phyloP scores from a whole-genome alignment of 495 filamentous ascomycete genomes.

The Cercophora scortea region DNA sequence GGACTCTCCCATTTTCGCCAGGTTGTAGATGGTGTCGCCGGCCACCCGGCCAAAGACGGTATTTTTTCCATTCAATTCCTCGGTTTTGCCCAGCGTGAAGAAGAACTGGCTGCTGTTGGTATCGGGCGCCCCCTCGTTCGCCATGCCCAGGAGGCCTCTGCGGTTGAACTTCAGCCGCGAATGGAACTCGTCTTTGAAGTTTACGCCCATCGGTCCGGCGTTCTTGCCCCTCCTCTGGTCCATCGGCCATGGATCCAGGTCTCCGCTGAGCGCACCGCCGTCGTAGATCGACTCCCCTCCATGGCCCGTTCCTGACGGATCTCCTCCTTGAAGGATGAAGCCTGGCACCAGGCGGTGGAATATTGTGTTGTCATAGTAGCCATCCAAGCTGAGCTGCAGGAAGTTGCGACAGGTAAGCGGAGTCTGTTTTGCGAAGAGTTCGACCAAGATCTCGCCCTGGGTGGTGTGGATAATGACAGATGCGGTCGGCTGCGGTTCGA shows the following conservation, averaged over 20 bases:
- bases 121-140: slow-evolving; percentile 64
- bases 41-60: slow-evolving; percentile 90
- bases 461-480: slow-evolving; percentile 87
- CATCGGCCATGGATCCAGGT: slow-evolving; percentile 53
- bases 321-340: slow-evolving; percentile 91
- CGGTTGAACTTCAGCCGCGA: slow-evolving; percentile 87
- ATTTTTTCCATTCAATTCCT: slow-evolving; percentile 80
- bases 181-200: slow-evolving; percentile 86
- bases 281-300: slow-evolving; percentile 90
- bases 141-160: slow-evolving; percentile 88
- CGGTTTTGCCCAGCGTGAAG: slow-evolving; percentile 74
- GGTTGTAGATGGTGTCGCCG: slow-evolving; percentile 91
- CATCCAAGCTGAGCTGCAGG: slow-evolving; percentile 87
- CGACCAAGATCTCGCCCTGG: slow-evolving; percentile 76
- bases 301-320: slow-evolving; percentile 75
- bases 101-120: slow-evolving; percentile 96
- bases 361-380: slow-evolving; percentile 85
- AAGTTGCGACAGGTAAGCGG: slow-evolving; percentile 92
- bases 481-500: slow-evolving; percentile 86
- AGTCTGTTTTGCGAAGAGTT: slow-evolving; percentile 89
- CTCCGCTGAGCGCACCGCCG: slow-evolving; percentile 65
- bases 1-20: slow-evolving; percentile 83
- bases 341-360: slow-evolving; percentile 90
- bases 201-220: slow-evolving; percentile 44
- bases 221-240: slow-evolving; percentile 51